Conservation (phyloP, 164 flowering plant genomes). For the Amborella trichopoda region DNA sequence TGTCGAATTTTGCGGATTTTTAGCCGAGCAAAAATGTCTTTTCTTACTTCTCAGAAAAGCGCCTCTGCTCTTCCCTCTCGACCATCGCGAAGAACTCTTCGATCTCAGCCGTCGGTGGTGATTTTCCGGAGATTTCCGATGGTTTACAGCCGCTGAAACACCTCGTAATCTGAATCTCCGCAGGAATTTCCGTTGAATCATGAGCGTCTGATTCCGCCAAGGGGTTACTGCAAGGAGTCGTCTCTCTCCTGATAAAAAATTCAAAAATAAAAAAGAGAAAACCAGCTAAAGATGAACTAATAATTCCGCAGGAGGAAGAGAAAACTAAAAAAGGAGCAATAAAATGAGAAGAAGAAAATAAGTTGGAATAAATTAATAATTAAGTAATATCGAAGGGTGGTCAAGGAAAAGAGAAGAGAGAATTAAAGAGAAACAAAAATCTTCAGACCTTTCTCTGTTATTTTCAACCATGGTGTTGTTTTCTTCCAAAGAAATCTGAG, state of each 20-base stretch:
- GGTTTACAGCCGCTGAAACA: slow-evolving; percentile 8
- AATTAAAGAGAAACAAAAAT: too few relatives aligned
- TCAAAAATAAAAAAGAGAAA: too few relatives aligned
- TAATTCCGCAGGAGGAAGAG: too few relatives aligned
- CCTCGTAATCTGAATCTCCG: not conserved
- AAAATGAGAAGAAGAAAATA: too few relatives aligned
- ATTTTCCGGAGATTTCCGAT: slow-evolving; percentile 5
- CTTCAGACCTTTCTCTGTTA: too few relatives aligned
- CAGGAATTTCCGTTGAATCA: slow-evolving; percentile 18
- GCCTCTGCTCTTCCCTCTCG: slow-evolving; percentile 41
- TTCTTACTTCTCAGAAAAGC: slow-evolving; percentile 63
- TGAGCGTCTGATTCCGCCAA: slow-evolving; percentile 20
- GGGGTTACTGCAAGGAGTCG: slow-evolving; percentile 24
- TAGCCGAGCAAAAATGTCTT: not conserved
- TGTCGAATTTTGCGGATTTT: slow-evolving; percentile 10
- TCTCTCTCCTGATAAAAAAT: slow-evolving; percentile 28
- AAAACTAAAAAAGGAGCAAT: too few relatives aligned
- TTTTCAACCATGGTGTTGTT: too few relatives aligned
- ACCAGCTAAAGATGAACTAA: too few relatives aligned
- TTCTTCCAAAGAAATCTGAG: too few relatives aligned
- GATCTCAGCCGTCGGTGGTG: slow-evolving; percentile 42
- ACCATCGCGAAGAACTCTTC: slow-evolving; percentile 50
- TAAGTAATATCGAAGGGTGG: too few relatives aligned
- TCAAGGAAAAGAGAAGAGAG: too few relatives aligned
- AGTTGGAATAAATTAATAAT: too few relatives aligned